These are phyloP conservation scores for Ophiostoma tasmaniense DNA, from an alignment of 2,329 filamentous ascomycete genomes.

Conservation along the genomic window DNA sequence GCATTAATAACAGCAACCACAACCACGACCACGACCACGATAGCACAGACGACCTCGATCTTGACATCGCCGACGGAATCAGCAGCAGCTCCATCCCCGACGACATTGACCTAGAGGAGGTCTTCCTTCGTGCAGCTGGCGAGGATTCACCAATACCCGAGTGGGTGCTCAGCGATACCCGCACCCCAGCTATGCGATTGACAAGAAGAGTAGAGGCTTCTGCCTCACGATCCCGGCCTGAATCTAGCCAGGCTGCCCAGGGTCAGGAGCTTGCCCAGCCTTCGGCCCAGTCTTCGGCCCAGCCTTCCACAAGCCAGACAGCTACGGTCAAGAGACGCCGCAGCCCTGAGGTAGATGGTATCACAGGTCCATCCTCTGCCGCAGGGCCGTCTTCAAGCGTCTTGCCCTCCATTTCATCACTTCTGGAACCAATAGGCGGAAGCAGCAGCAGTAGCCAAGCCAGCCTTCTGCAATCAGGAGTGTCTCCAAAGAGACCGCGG, in stretches of 20 bases:
- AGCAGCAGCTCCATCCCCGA: not conserved
- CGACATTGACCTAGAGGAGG: not conserved
- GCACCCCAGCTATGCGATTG: not conserved
- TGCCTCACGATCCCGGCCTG: not conserved
- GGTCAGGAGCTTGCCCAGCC: not conserved
- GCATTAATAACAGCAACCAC: not conserved
- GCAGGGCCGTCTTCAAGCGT: not conserved
- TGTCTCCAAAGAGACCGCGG: slow-evolving; percentile 10
- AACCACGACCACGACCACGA: not conserved
- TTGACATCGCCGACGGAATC: not conserved
- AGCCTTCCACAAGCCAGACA: not conserved
- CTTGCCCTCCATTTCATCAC: not conserved
- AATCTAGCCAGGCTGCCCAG: not conserved
- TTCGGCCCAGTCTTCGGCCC: not conserved
- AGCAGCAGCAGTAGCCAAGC: not conserved
- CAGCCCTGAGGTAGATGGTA: not conserved
- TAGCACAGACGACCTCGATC: not conserved
- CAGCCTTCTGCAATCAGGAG: slow-evolving; percentile 1
- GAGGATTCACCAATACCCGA: not conserved
- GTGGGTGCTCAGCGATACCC: not conserved
- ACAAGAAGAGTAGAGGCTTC: not conserved
- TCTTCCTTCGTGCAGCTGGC: not conserved
- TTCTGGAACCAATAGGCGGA: slow-evolving; percentile 7
- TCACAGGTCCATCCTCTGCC: not conserved
- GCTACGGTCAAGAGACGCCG: not conserved